Conservation (phyloP, 169 alveolate species). For the Miamiensis avidus region DNA sequence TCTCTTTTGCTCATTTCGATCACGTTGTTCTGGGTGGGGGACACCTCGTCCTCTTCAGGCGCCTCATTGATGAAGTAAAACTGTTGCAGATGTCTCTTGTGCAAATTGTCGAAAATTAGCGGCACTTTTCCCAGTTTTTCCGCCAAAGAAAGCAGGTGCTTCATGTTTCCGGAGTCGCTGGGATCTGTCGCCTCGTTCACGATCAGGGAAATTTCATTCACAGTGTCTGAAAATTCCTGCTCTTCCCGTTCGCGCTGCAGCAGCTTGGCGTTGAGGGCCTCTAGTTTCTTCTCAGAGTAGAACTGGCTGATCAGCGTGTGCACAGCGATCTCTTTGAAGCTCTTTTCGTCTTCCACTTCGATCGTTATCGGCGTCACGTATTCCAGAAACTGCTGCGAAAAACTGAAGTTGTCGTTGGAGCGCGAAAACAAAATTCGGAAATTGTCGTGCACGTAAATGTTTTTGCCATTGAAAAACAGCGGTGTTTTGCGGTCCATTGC, state of each 20-base stretch:
- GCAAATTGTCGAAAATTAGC: too few relatives aligned
- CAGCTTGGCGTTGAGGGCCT: background rate
- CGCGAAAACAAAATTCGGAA: background rate
- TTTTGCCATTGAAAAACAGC: background rate
- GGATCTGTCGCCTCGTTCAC: background rate
- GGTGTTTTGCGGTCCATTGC: too few relatives aligned
- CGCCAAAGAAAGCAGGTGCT: too few relatives aligned
- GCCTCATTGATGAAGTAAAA: too few relatives aligned
- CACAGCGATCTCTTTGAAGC: background rate
- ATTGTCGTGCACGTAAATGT: background rate
- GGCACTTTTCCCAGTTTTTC: too few relatives aligned
- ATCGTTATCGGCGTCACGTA: background rate
- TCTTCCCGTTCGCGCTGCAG: background rate
- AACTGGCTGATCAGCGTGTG: background rate
- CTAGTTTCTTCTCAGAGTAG: background rate
- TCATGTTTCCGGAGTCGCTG: background rate
- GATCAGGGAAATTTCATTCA: background rate
- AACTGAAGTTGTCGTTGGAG: background rate
- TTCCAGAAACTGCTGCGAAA: background rate
- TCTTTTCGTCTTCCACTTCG: slow-evolving; percentile 14
- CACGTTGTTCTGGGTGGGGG: too few relatives aligned
- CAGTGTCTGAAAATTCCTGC: background rate
- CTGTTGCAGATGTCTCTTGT: too few relatives aligned
- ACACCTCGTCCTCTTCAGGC: too few relatives aligned
- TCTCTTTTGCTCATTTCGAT: too few relatives aligned